Conservation (phyloP, 306 rosid genomes). For the Sicyos edulis region DNA sequence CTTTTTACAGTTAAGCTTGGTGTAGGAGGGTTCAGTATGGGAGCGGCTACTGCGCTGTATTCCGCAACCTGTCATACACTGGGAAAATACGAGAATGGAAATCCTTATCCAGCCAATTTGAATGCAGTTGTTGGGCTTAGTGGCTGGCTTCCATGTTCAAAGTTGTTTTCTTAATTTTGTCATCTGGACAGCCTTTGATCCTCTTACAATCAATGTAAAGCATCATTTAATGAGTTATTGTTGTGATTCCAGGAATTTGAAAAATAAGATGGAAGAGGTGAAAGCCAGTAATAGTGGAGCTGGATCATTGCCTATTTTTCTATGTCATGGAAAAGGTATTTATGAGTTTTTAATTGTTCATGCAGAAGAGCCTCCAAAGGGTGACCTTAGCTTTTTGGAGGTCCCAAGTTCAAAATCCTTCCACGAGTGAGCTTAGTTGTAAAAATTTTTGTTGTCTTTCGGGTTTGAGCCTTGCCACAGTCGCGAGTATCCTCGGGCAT, state of each 20-base stretch:
- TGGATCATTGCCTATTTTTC: slow-evolving; percentile 66
- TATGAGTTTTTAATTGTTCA: neutral
- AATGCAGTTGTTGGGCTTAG: slow-evolving; percentile 84
- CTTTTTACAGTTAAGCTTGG: slow-evolving; percentile 74
- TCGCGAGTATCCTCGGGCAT: no score
- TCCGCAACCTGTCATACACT: slow-evolving; percentile 62
- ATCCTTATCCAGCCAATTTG: slow-evolving; percentile 64
- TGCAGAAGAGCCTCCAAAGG: neutral
- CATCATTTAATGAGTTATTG: slow-evolving; percentile 23
- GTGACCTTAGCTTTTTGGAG: no score
- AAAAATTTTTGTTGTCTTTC: no score
- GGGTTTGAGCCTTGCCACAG: no score
- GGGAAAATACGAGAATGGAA: slow-evolving; percentile 65
- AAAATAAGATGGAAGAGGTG: slow-evolving; percentile 50
- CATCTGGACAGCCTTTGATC: slow-evolving; percentile 2
- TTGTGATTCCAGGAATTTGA: slow-evolving; percentile 53
- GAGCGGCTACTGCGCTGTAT: slow-evolving; percentile 91
- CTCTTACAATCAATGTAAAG: slow-evolving; percentile 12
- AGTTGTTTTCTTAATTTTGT: slow-evolving; percentile 40
- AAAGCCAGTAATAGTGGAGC: slow-evolving; percentile 59
- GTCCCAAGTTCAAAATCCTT: no score
- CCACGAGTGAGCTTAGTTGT: no score
- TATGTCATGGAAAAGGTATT: slow-evolving; percentile 93
- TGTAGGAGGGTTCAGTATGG: slow-evolving; percentile 99
- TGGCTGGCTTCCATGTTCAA: slow-evolving; percentile 99